Base-by-base conservation (phyloP, 441 rosid species). In the Erysimum cheiri region DNA sequence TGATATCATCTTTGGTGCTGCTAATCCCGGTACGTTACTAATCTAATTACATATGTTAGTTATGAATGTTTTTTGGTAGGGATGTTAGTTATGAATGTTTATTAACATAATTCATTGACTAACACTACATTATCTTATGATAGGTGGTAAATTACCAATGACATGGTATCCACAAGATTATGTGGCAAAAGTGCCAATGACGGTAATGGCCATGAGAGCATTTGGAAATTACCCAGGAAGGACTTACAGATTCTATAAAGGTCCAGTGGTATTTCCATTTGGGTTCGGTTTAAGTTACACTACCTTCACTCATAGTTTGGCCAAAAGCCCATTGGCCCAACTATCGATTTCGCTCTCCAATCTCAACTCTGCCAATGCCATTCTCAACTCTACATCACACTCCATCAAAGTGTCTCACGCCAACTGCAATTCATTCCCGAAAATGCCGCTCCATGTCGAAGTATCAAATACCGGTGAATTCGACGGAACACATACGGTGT, bases 261-360 rank as follows among this genome's bases (percentile, higher is more conserved):
- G 99, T 8, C 89, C 91, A 0, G 94, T 87, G n/a, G 93, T 94
- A 1, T 94, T 64, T 73, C 91, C 97, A 11, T 94, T 88, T 60
- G 98, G 96, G 4, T 78, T 86, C 15, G 99, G 97, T 46, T 8
- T 88, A 73, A 87, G 89, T 56, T 94, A 86, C 82, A 78, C 99
- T 4, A 65, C 61, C 1, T 90, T 82, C 39, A 32, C 81, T 4
- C 86, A 86, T 68, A 65, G 80, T 8, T 71, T 87, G 1, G 75
- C 80, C 32, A 75, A 66, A 62, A 83, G 75, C 31, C 90, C 97
- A 1, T 2, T 66, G 10, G 69, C 72, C 32, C 55, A 71, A 6
- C 52, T 89, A 50, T 73, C 83, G 0, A 41, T 86, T 4, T 52
- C 79, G 17, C 70, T 82, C 36, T 65, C 60, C 63, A 71, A 64